phyloP scores from a whole-genome alignment of 495 filamentous ascomycete genomes.

The Cenococcum geophilum region DNA sequence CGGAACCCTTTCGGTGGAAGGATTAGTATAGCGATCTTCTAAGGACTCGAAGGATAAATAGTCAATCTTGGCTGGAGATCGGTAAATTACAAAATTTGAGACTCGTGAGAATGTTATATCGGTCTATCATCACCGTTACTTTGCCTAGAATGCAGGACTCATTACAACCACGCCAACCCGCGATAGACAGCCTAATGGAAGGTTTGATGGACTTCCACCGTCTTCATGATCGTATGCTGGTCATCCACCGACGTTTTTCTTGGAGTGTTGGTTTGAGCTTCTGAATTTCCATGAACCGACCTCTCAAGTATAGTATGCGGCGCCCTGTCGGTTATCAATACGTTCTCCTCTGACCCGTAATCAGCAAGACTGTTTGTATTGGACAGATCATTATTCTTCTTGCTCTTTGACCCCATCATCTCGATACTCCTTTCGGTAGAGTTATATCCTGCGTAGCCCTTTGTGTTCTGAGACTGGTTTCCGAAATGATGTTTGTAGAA shows the following conservation, averaged over 20 bases:
- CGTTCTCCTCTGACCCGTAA: conserved; percentile 9
- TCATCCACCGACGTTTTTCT: neutral
- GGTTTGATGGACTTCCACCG: conserved; percentile 8
- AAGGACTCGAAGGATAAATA: neutral
- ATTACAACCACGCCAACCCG: conserved; percentile 7
- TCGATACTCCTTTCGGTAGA: conserved; percentile 5
- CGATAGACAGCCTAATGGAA: neutral
- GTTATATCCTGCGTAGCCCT: neutral
- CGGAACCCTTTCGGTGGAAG: conserved; percentile 58
- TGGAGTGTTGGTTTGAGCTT: neutral
- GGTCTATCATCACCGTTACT: too few relatives aligned
- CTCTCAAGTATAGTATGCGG: neutral
- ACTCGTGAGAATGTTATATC: too few relatives aligned
- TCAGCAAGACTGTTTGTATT: neutral
- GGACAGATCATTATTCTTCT: neutral
- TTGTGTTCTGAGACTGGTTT: neutral
- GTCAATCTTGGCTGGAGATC: neutral
- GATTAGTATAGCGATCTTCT: conserved; percentile 12
- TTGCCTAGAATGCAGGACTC: conserved; percentile 14
- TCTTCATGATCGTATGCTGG: conserved; percentile 11
- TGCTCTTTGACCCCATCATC: neutral
- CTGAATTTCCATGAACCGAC: neutral
- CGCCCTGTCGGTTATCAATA: conserved; percentile 7
- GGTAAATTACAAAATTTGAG: too few relatives aligned
- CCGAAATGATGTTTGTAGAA: conserved; percentile 11